phyloP scores from a whole-genome alignment of 148 eudicot species.

The Chenopodium album region DNA sequence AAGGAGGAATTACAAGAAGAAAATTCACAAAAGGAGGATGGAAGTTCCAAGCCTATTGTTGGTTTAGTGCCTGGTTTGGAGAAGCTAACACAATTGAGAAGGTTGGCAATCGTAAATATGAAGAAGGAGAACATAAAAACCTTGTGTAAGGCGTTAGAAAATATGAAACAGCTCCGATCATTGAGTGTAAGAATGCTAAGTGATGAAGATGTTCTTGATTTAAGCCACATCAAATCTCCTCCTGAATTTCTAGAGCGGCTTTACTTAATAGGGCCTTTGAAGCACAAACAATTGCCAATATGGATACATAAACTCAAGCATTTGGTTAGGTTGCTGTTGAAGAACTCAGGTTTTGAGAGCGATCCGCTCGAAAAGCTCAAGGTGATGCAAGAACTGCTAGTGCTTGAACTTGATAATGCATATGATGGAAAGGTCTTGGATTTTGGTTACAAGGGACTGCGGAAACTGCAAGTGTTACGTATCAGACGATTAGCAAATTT shows the following conservation, averaged over 20 bases:
- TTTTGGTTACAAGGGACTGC: background rate
- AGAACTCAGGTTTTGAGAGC: background rate
- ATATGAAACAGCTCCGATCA: background rate
- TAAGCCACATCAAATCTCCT: background rate
- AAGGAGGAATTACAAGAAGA: too few relatives aligned
- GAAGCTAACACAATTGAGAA: background rate
- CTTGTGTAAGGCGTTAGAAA: background rate
- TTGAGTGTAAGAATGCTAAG: background rate
- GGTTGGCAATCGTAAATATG: background rate
- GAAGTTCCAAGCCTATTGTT: too few relatives aligned
- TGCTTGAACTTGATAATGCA: slow-evolving; percentile 6
- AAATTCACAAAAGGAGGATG: too few relatives aligned
- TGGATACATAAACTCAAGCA: slow-evolving; percentile 3
- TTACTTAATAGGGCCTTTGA: slow-evolving; percentile 6
- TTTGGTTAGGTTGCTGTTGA: background rate
- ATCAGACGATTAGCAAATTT: background rate
- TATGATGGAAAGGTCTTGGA: slow-evolving; percentile 2
- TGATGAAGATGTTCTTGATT: slow-evolving; percentile 1
- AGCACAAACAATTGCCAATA: background rate
- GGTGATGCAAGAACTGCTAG: background rate
- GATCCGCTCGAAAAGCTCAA: slow-evolving; percentile 4
- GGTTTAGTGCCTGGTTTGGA: background rate
- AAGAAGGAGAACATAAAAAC: background rate
- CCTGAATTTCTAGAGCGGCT: slow-evolving; percentile 1
- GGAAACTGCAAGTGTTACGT: background rate